phyloP scores from a whole-genome alignment of 257 asterid genomes.

The Petunia axillaris region DNA sequence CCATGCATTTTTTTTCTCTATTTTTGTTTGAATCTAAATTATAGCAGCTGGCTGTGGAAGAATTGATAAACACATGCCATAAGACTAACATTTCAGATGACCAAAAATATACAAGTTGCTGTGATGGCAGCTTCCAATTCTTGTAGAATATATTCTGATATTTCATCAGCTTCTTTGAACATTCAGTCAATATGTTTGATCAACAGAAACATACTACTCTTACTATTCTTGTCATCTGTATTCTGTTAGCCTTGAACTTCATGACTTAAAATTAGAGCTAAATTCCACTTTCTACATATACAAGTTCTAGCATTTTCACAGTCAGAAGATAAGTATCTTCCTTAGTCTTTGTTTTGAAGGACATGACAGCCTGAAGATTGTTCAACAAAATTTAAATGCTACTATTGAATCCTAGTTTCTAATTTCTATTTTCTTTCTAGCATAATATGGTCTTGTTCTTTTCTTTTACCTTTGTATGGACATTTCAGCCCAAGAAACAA shows the following conservation, averaged over 20 bases:
- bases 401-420: constrained; percentile 3
- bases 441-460: constrained; percentile 5
- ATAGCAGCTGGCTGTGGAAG: neutral
- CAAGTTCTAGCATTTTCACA: constrained; percentile 18
- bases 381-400: constrained; percentile 15
- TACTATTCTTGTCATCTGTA: neutral
- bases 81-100: neutral
- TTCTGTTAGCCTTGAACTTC: neutral
- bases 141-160: neutral
- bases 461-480: constrained; percentile 16
- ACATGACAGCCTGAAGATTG: neutral
- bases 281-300: constrained; percentile 21
- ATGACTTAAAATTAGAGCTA: neutral
- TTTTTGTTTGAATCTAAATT: neutral
- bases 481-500: neutral
- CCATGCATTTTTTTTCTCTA: neutral
- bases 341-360: constrained; percentile 12
- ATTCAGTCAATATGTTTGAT: constrained; percentile 15
- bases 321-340: constrained; percentile 1
- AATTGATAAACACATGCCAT: neutral
- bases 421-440: neutral
- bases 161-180: neutral
- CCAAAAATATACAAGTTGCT: neutral
- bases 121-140: neutral
- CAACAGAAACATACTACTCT: neutral